A percentile compares a stretch with the other conserved stretches of the same genome.
Conservation (phyloP, 441 rosid genomes). For the Eutrema salsugineum region DNA sequence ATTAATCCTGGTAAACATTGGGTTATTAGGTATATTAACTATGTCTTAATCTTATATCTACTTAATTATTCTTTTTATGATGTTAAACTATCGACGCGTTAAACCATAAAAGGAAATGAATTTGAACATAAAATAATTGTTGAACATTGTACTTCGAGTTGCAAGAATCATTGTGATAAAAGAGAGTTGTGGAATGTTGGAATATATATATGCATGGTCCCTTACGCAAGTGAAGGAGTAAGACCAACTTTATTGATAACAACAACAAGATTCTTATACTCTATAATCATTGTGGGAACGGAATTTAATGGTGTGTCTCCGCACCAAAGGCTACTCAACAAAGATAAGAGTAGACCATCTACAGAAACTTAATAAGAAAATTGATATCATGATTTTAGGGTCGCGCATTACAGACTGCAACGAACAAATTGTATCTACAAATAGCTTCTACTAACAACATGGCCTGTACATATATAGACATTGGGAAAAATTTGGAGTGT, state of each 20-base stretch:
- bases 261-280: not conserved
- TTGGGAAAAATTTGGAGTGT: no score
- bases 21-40: not conserved
- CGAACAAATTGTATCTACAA: not conserved
- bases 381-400: not conserved
- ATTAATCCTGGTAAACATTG: not conserved
- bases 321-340: not conserved
- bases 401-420: not conserved
- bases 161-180: no score
- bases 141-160: no score
- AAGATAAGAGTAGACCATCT: not conserved
- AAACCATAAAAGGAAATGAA: not conserved
- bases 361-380: not conserved
- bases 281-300: not conserved
- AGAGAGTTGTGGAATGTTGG: not conserved
- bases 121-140: not conserved
- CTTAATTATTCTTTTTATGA: not conserved
- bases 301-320: not conserved
- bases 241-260: not conserved
- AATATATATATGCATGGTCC: conserved; percentile 14
- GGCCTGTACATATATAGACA: no score
- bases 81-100: not conserved
- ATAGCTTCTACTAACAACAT: no score
- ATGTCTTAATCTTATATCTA: not conserved
- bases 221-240: not conserved